Conservation (phyloP, 169 alveolate species). For the Eimeria sp. region DNA sequence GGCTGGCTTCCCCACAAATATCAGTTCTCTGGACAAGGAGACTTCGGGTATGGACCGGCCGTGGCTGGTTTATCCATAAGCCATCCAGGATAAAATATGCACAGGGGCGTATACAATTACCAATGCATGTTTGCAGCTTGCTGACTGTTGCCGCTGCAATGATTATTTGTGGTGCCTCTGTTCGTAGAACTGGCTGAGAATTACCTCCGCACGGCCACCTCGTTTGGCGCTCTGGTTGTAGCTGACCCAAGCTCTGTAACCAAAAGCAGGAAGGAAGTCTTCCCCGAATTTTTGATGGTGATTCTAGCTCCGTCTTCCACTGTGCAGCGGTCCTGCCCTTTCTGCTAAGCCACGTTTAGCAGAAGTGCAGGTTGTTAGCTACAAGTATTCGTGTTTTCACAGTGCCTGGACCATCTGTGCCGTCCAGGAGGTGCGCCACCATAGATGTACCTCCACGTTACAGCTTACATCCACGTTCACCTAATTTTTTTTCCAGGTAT, state of each 20-base stretch:
- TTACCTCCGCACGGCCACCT: constrained; percentile 6
- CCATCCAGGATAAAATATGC: background rate
- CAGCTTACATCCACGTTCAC: background rate
- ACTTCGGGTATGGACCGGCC: constrained; percentile 28
- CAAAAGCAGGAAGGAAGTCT: constrained; percentile 19
- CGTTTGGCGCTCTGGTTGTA: constrained; percentile 48
- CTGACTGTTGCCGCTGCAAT: background rate
- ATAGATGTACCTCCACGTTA: background rate
- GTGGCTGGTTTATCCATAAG: background rate
- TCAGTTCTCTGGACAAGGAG: constrained; percentile 17
- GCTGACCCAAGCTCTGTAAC: constrained; percentile 44
- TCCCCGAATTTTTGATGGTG: constrained; percentile 60
- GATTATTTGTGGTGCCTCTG: background rate
- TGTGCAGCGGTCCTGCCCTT: background rate
- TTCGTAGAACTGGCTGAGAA: constrained; percentile 58
- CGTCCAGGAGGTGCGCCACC: background rate
- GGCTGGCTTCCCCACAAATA: constrained; percentile 7
- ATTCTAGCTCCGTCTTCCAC: background rate
- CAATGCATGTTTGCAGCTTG: background rate
- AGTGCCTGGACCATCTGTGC: background rate
- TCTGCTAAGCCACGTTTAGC: background rate
- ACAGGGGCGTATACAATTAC: background rate
- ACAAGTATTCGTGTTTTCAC: background rate
- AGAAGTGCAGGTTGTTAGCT: background rate
- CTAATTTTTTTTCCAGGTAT: too few species aligned